These are phyloP conservation scores for Candida cerambycidarum DNA, from an alignment of 805 yeast species.

Conservation along the genomic window DNA sequence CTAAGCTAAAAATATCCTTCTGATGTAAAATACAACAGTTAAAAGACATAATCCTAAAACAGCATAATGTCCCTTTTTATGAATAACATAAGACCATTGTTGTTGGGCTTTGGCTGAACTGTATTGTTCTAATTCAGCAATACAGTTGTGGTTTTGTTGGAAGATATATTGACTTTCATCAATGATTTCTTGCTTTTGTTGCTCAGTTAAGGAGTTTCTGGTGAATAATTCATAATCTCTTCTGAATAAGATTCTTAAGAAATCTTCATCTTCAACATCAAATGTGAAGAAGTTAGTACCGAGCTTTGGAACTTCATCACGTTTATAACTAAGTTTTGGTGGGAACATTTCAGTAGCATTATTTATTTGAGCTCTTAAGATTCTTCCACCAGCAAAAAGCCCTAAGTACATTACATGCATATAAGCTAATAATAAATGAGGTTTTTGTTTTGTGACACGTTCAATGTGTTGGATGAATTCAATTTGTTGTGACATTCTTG, in stretches of 20 bases:
- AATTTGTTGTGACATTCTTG: constrained; percentile 61
- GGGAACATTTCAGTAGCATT: constrained; percentile 75
- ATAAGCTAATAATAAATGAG: constrained; percentile 72
- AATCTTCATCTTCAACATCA: constrained; percentile 65
- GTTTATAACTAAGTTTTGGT: constrained; percentile 62
- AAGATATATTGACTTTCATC: constrained; percentile 68
- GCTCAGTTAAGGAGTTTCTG: constrained; percentile 65
- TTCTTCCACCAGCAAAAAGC: constrained; percentile 80
- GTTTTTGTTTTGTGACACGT: constrained; percentile 54
- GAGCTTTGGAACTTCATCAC: constrained; percentile 55
- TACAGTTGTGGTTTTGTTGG: constrained; percentile 56
- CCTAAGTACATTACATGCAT: constrained; percentile 85
- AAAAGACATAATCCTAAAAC: constrained; percentile 32
- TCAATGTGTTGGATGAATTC: constrained; percentile 62
- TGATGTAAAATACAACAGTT: constrained; percentile 30
- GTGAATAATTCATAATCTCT: constrained; percentile 77
- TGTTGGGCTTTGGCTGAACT: constrained; percentile 58
- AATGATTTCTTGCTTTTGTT: constrained; percentile 67
- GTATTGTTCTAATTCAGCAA: constrained; percentile 66
- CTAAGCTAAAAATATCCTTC: constrained; percentile 26
- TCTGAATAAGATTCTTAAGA: constrained; percentile 65
- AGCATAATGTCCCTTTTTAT: constrained; percentile 53
- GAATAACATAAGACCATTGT: constrained; percentile 53
- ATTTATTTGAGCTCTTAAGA: constrained; percentile 65
- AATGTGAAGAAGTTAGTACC: constrained; percentile 75